phyloP scores from a whole-genome alignment of 371 early-diverging fungal genomes.

The Sporodiniella umbellata region DNA sequence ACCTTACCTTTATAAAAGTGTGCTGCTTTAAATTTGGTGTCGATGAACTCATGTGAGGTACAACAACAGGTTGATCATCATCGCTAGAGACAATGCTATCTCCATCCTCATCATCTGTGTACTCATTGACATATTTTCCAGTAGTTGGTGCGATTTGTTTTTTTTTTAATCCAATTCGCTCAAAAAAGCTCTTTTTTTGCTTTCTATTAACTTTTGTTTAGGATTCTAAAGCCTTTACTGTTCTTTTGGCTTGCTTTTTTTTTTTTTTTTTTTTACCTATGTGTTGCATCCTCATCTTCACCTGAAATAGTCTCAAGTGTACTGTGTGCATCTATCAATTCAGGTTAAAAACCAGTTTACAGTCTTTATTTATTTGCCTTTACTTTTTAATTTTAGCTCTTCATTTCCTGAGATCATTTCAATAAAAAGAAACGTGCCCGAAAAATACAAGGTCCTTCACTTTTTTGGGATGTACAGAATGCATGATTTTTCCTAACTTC shows the following conservation, averaged over 20 bases:
- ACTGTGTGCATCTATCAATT: background rate
- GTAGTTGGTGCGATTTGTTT: slow-evolving; percentile 1
- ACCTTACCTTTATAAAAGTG: background rate
- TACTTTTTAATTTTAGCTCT: background rate
- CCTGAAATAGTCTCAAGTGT: background rate
- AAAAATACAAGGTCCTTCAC: background rate
- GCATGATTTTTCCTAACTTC: too few relatives aligned
- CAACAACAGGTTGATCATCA: background rate
- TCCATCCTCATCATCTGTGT: slow-evolving; percentile 6
- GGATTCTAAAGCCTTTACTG: background rate
- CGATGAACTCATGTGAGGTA: slow-evolving; percentile 9
- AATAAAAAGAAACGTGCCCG: background rate
- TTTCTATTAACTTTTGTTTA: background rate
- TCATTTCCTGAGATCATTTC: background rate
- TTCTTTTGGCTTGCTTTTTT: too few relatives aligned
- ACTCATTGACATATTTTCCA: slow-evolving; percentile 1
- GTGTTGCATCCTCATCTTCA: background rate
- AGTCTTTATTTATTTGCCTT: background rate
- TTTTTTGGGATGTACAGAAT: too few relatives aligned
- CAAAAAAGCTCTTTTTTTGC: slow-evolving; percentile 15
- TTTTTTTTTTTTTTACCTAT: background rate
- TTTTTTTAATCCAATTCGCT: slow-evolving; percentile 15
- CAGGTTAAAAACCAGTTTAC: background rate
- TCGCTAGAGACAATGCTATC: background rate
- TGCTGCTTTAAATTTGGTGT: background rate